Conservation (phyloP, 2,329 filamentous ascomycete species). For the Colletotrichum kahawae region DNA sequence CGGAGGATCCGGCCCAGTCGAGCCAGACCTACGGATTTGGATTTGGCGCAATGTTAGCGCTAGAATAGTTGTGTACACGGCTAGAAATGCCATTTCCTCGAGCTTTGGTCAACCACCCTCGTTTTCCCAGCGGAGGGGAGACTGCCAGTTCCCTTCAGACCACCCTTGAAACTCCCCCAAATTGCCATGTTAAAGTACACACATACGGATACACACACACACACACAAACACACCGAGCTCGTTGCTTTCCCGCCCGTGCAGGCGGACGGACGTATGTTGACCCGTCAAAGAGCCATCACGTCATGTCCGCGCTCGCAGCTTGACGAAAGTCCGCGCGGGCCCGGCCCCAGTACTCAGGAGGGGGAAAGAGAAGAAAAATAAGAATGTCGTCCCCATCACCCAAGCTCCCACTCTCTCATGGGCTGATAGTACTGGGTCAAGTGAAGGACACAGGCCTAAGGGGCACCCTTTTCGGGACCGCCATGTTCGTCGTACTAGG, state of each 20-base stretch:
- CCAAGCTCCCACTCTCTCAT: background rate
- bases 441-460: background rate
- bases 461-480: background rate
- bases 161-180: slow-evolving; percentile 11
- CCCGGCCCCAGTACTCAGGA: background rate
- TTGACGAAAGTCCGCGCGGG: background rate
- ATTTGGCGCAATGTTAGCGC: background rate
- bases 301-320: background rate
- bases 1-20: background rate
- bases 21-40: background rate
- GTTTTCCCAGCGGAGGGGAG: background rate
- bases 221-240: background rate
- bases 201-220: background rate
- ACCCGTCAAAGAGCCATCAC: background rate
- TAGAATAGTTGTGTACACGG: background rate
- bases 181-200: slow-evolving; percentile 16
- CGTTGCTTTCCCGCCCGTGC: background rate
- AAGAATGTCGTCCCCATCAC: background rate
- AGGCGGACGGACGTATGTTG: background rate
- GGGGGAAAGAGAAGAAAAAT: background rate
- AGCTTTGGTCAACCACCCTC: background rate
- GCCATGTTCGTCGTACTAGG: slow-evolving; percentile 2
- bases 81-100: background rate
- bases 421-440: background rate
- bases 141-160: background rate